Conservation (phyloP, 805 yeast species). For the Wickerhamomyces bovis region DNA sequence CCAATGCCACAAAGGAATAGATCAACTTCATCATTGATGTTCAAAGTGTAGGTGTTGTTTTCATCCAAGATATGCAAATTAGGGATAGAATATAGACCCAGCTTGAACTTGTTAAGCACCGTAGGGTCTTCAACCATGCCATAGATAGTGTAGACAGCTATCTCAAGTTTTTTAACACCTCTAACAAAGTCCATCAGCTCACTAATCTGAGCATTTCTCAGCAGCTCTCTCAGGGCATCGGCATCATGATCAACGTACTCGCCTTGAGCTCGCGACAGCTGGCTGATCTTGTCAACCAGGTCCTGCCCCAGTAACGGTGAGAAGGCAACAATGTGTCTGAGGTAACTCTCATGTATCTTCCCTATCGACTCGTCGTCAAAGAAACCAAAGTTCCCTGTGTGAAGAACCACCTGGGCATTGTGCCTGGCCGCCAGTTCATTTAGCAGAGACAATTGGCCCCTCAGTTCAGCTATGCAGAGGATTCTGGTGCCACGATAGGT, state of each 20-base stretch:
- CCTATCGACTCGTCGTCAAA: conserved; percentile 53
- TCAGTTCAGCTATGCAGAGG: conserved; percentile 48
- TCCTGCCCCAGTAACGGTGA: conserved; percentile 50
- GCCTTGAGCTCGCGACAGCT: conserved; percentile 41
- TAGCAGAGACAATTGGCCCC: conserved; percentile 46
- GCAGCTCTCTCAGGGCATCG: conserved; percentile 27
- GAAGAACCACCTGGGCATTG: conserved; percentile 49
- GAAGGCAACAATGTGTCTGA: conserved; percentile 62
- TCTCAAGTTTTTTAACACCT: conserved; percentile 36
- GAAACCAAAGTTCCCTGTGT: conserved; percentile 79
- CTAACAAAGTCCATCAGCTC: conserved; percentile 44
- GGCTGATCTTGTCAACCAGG: conserved; percentile 44
- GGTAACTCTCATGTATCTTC: conserved; percentile 48
- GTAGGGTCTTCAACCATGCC: conserved; percentile 73
- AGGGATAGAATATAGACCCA: conserved; percentile 45
- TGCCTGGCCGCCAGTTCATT: conserved; percentile 43
- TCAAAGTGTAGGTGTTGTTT: conserved; percentile 36
- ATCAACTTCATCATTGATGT: conserved; percentile 31
- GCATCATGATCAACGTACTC: conserved; percentile 34
- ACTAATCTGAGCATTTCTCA: conserved; percentile 36
- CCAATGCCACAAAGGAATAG: conserved; percentile 65
- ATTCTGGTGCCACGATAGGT: conserved; percentile 31
- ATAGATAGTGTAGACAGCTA: conserved; percentile 72
- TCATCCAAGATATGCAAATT: conserved; percentile 64
- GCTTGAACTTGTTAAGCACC: conserved; percentile 56